Percentiles rank a stretch among this genome's conserved stretches.
These are phyloP conservation scores for Ophiocordyceps camponoti-saundersi DNA, from an alignment of 2,329 filamentous ascomycete genomes.

Conservation along the genomic window DNA sequence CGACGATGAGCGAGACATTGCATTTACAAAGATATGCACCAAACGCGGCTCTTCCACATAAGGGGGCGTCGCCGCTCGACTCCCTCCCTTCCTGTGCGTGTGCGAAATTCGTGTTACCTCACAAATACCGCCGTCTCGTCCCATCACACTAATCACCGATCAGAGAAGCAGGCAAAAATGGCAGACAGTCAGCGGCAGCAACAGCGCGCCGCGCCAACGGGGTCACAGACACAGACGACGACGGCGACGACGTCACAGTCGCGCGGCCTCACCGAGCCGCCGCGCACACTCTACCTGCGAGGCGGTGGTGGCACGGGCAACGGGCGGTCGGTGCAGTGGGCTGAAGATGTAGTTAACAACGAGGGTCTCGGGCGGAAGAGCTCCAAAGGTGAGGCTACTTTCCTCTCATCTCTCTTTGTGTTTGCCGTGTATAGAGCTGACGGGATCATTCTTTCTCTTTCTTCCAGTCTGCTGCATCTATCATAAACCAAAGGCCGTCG, in stretches of 20 bases:
- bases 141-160: too few relatives aligned
- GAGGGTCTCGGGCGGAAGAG: constrained; percentile 88
- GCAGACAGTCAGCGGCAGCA: background rate
- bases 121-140: too few relatives aligned
- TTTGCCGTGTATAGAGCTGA: background rate
- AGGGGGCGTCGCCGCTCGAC: too few relatives aligned
- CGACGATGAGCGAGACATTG: too few relatives aligned
- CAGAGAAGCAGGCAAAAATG: background rate
- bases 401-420: too few relatives aligned
- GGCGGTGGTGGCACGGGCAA: constrained; percentile 27
- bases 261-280: constrained; percentile 13
- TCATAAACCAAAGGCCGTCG: constrained; percentile 65
- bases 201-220: constrained; percentile 9
- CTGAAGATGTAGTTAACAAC: constrained; percentile 85
- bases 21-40: too few relatives aligned
- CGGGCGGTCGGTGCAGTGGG: constrained; percentile 67
- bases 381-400: constrained; percentile 54
- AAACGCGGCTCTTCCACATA: too few relatives aligned
- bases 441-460: background rate
- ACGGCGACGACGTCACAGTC: constrained; percentile 11
- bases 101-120: too few relatives aligned
- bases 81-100: too few relatives aligned
- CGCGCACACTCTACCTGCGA: constrained; percentile 31
- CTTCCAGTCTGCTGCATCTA: constrained; percentile 95
- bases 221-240: constrained; percentile 14